Percentiles rank a stretch among this genome's conserved stretches.
Evolutionary conservation across 2,329 filamentous ascomycete species (phyloP).

Genomic region (Penicillium frequentans): DNA sequence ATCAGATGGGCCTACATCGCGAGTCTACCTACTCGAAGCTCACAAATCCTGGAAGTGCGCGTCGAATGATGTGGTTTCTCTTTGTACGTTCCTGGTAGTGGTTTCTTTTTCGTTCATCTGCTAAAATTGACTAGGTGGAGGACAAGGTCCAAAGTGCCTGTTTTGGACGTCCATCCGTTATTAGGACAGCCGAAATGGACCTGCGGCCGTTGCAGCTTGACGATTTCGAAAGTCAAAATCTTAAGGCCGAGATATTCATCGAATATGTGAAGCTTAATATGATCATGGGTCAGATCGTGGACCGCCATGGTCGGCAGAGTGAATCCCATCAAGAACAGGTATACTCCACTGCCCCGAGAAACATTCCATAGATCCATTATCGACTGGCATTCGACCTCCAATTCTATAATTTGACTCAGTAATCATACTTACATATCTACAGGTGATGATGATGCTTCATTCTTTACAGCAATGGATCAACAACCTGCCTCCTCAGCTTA

Average conservation of each 20-base stretch:
- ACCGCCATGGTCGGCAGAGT: neutral
- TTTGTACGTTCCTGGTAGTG: neutral
- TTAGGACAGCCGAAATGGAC: neutral
- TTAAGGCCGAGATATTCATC: neutral
- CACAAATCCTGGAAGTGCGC: neutral
- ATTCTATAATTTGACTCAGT: neutral
- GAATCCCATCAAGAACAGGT: neutral
- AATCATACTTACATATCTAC: neutral
- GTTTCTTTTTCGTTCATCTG: neutral
- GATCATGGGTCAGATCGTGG: neutral
- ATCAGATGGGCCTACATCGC: neutral
- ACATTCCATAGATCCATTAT: neutral
- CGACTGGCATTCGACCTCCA: neutral
- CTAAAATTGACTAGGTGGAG: neutral
- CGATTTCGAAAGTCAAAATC: neutral
- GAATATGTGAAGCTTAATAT: neutral
- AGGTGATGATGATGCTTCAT: neutral
- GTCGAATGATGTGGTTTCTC: neutral
- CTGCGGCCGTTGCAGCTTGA: neutral
- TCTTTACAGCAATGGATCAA: neutral
- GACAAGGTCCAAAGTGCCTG: neutral
- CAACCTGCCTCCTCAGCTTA: neutral
- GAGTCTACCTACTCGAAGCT: neutral
- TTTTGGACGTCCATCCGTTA: neutral
- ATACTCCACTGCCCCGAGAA: neutral